A percentile compares a stretch with the other conserved stretches of the same genome.
These are phyloP conservation scores for Mimosa pudica DNA, from an alignment of 306 rosid genomes.

Conservation along the genomic window DNA sequence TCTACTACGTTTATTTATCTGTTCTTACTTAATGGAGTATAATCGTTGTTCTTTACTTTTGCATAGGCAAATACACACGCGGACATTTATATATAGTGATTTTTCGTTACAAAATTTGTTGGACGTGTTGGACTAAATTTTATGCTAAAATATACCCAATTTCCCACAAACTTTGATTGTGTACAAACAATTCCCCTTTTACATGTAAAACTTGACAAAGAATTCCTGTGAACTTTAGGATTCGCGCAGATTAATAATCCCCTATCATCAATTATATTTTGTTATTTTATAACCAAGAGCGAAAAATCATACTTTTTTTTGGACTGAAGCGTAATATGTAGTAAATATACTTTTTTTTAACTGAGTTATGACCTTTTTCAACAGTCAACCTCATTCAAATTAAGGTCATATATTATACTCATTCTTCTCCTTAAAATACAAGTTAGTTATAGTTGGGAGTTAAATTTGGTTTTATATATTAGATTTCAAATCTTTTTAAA, in stretches of 20 bases:
- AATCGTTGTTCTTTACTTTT: neutral
- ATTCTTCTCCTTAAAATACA: too few species aligned
- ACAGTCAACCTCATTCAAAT: too few species aligned
- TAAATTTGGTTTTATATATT: too few species aligned
- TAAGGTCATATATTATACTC: too few species aligned
- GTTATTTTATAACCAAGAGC: neutral
- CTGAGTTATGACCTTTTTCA: too few species aligned
- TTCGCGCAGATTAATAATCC: neutral
- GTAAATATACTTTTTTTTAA: too few species aligned
- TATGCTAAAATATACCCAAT: neutral
- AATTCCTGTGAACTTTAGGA: neutral
- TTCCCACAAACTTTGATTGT: neutral
- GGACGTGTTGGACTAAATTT: neutral
- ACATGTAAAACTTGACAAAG: neutral
- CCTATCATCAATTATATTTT: neutral
- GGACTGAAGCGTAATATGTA: too few species aligned
- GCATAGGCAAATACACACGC: too few species aligned
- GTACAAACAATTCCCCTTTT: neutral
- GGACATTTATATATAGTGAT: neutral
- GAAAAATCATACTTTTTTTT: too few species aligned
- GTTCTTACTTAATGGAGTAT: neutral
- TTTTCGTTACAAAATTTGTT: neutral
- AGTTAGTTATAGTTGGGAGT: too few species aligned
- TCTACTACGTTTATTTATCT: neutral
- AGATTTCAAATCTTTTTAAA: too few species aligned